Evolutionary conservation across 345 rosid genomes (phyloP).

Genomic region (Gossypium sturtianum): DNA sequence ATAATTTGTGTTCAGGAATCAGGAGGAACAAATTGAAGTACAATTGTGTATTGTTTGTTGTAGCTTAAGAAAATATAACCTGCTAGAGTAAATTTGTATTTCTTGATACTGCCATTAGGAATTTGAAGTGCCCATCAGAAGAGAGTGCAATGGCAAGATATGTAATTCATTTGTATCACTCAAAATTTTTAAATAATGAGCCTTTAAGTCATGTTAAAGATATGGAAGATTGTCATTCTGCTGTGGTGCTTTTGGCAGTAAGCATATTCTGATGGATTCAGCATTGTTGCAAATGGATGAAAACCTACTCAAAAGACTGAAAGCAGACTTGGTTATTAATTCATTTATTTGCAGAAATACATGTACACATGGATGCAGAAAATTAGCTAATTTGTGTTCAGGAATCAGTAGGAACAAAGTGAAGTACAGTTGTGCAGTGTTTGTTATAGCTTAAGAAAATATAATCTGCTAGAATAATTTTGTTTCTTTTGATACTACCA

Average conservation of each 20-base stretch:
- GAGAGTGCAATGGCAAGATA: background rate
- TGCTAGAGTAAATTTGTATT: background rate
- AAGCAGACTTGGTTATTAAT: background rate
- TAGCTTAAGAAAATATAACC: background rate
- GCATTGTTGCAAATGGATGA: background rate
- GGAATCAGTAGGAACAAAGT: background rate
- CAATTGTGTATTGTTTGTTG: background rate
- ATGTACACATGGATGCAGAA: background rate
- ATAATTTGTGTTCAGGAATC: background rate
- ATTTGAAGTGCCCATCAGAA: background rate
- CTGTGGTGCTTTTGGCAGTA: background rate
- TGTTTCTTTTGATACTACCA: background rate
- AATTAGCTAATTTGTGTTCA: background rate
- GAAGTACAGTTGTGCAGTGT: background rate
- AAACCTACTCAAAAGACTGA: background rate
- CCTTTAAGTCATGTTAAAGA: background rate
- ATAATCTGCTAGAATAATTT: background rate
- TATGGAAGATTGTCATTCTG: background rate
- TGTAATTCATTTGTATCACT: background rate
- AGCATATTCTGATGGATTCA: background rate
- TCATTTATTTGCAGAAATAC: background rate
- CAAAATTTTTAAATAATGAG: background rate
- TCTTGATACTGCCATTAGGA: background rate
- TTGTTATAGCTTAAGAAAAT: background rate
- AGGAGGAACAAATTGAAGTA: background rate